phyloP scores from a whole-genome alignment of 306 rosid species.

The Sophora flavescens region DNA sequence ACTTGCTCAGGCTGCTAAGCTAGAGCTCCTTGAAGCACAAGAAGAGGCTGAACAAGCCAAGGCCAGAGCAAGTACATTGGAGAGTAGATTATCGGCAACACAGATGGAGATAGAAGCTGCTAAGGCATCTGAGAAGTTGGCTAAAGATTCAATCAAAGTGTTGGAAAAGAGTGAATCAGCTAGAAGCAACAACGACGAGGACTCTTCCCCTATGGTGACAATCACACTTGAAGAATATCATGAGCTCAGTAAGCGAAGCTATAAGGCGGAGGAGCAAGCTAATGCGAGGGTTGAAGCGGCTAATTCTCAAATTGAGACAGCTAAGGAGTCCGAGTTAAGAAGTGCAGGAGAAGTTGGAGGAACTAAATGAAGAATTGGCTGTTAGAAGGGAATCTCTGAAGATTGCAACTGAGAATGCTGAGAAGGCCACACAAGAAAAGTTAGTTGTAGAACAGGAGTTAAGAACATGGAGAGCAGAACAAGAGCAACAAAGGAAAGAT shows the following conservation, averaged over 20 bases:
- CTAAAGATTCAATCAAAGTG: slow-evolving; percentile 76
- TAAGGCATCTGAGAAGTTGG: slow-evolving; percentile 76
- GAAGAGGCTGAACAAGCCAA: slow-evolving; percentile 82
- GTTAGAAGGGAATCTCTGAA: slow-evolving; percentile 71
- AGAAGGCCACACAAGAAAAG: slow-evolving; percentile 79
- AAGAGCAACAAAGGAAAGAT: slow-evolving; percentile 66
- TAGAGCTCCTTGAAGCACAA: slow-evolving; percentile 66
- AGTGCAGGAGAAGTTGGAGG: slow-evolving; percentile 80
- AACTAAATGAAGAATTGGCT: slow-evolving; percentile 67
- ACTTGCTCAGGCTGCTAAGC: slow-evolving; percentile 58
- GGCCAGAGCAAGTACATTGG: slow-evolving; percentile 67
- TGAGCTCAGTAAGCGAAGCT: slow-evolving; percentile 76
- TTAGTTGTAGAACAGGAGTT: slow-evolving; percentile 80
- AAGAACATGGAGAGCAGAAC: slow-evolving; percentile 73
- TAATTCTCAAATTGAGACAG: slow-evolving; percentile 65
- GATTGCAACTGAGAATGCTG: slow-evolving; percentile 76
- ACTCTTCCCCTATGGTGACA: slow-evolving; percentile 65
- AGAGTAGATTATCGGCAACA: slow-evolving; percentile 72
- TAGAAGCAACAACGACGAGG: slow-evolving; percentile 44
- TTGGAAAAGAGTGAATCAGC: slow-evolving; percentile 77
- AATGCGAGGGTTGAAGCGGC: slow-evolving; percentile 71
- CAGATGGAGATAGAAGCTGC: slow-evolving; percentile 83
- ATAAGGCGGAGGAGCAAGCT: slow-evolving; percentile 80
- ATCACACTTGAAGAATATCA: slow-evolving; percentile 76
- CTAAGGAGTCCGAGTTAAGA: slow-evolving; percentile 74